phyloP scores from a whole-genome alignment of 169 alveolate species.

The Eimeria nieschulzi region DNA sequence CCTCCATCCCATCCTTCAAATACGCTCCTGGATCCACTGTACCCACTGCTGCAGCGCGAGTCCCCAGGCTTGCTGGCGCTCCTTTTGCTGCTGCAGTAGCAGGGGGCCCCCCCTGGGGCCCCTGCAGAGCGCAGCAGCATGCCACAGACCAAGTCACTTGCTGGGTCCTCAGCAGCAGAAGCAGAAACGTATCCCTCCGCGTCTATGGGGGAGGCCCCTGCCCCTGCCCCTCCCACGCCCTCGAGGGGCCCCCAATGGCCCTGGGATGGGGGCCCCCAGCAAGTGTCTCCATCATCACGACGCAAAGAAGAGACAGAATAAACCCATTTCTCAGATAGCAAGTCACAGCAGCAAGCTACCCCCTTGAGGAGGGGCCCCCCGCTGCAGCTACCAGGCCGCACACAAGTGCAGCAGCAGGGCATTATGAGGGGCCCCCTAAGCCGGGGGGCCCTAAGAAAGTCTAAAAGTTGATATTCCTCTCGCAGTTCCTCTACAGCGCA shows the following conservation, averaged over 20 bases:
- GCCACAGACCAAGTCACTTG: slow-evolving; percentile 6
- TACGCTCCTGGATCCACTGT: slow-evolving; percentile 19
- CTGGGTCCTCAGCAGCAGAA: neutral
- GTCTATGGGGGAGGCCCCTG: neutral
- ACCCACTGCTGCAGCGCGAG: slow-evolving; percentile 4
- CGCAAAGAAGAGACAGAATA: neutral
- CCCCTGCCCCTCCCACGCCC: neutral
- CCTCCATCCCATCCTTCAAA: neutral
- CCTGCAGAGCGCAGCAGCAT: neutral
- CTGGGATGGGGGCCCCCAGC: slow-evolving; percentile 13
- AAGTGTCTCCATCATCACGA: slow-evolving; percentile 9
- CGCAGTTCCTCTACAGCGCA: slow-evolving; percentile 17
- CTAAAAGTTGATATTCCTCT: slow-evolving; percentile 19
- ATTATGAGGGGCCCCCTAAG: neutral
- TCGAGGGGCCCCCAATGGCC: slow-evolving; percentile 30
- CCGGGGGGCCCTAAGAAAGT: neutral
- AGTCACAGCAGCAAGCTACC: slow-evolving; percentile 45
- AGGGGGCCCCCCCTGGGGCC: slow-evolving; percentile 36
- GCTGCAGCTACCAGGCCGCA: slow-evolving; percentile 15
- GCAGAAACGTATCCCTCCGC: neutral
- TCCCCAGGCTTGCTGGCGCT: neutral
- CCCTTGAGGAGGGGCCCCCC: slow-evolving; percentile 53
- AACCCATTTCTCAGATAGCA: slow-evolving; percentile 22
- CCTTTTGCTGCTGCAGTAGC: slow-evolving; percentile 4
- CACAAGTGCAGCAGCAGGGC: slow-evolving; percentile 47